These are phyloP conservation scores for Tylopilus felleus DNA, from an alignment of 768 basidiomycete species.

Conservation along the genomic window DNA sequence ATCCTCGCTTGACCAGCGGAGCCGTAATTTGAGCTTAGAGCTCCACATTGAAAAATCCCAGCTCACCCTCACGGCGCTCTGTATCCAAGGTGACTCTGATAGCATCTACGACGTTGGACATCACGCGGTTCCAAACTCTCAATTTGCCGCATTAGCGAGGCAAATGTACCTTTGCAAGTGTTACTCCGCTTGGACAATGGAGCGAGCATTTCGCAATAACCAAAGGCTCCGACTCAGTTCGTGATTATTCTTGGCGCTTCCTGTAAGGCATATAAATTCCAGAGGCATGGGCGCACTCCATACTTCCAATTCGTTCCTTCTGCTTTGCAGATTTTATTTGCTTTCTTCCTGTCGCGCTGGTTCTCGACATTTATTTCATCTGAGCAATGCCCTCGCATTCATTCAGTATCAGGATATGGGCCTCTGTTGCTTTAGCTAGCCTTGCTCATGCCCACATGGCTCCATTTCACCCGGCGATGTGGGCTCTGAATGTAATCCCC, in stretches of 20 bases:
- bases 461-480: background rate
- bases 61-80: too few relatives aligned
- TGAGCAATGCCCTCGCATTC: background rate
- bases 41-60: too few relatives aligned
- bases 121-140: background rate
- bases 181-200: background rate
- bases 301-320: background rate
- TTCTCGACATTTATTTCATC: background rate
- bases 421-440: slow-evolving; percentile 8
- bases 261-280: background rate
- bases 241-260: background rate
- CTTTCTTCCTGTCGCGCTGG: background rate
- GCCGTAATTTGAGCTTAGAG: too few relatives aligned
- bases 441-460: slow-evolving; percentile 6
- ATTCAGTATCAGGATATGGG: background rate
- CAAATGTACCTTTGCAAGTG: background rate
- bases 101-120: background rate
- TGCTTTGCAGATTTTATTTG: background rate
- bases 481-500: slow-evolving; percentile 2
- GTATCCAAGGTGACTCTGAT: background rate
- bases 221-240: background rate
- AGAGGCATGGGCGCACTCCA: background rate
- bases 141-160: background rate
- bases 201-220: background rate
- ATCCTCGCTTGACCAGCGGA: too few relatives aligned